A percentile compares a stretch with the other conserved stretches of the same genome.
Evolutionary conservation across 75 land plant species (phyloP).

Genomic region (Larix kaempferi): DNA sequence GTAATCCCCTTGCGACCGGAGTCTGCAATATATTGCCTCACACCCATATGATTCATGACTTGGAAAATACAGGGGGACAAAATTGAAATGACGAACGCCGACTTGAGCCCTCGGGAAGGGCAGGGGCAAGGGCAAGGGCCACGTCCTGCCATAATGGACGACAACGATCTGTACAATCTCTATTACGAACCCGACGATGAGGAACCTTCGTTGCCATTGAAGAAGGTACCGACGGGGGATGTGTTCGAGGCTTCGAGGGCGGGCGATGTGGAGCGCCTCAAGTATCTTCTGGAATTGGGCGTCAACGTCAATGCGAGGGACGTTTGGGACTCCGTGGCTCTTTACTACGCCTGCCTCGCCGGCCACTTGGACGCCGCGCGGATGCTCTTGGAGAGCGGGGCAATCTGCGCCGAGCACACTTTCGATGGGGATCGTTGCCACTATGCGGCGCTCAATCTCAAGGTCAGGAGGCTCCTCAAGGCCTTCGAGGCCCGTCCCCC

Average conservation of each 20-base stretch:
- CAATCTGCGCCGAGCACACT: conserved; percentile 88
- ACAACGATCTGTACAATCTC: conserved; percentile 62
- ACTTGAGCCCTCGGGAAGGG: too few species aligned
- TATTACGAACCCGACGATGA: conserved; percentile 59
- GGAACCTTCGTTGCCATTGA: conserved; percentile 56
- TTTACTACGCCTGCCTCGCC: conserved; percentile 92
- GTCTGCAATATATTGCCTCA: too few species aligned
- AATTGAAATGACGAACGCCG: too few species aligned
- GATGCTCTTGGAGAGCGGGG: conserved; percentile 78
- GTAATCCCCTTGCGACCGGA: too few species aligned
- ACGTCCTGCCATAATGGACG: conserved; percentile 13
- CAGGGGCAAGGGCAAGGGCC: not conserved
- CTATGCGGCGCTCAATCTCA: conserved; percentile 85
- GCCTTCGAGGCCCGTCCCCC: conserved; percentile 93
- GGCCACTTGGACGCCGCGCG: conserved; percentile 87
- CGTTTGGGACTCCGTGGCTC: conserved; percentile 84
- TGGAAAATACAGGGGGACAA: too few species aligned
- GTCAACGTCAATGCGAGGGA: conserved; percentile 90
- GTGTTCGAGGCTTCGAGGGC: conserved; percentile 84
- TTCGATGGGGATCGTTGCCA: conserved; percentile 99
- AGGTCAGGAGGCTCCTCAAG: conserved; percentile 73
- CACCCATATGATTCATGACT: too few species aligned
- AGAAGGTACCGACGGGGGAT: conserved; percentile 90
- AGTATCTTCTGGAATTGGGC: conserved; percentile 62
- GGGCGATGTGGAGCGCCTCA: conserved; percentile 85